Evolutionary conservation across 306 rosid genomes (phyloP).

Genomic region (Erythrophleum fordii): DNA sequence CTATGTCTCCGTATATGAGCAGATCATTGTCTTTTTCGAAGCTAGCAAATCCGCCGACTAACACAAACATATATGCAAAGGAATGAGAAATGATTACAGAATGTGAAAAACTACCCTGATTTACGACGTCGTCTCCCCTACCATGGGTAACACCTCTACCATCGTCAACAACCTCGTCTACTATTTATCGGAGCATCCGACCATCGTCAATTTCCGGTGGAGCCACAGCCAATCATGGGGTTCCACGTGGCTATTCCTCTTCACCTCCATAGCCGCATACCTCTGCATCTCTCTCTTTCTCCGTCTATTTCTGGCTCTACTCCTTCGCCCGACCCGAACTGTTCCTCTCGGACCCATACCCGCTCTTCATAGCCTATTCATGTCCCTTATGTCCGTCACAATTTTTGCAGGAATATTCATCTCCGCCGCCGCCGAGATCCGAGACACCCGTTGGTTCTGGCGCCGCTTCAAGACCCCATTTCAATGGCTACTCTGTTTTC

Average conservation of each 20-base stretch:
- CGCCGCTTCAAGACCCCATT: constrained; percentile 70
- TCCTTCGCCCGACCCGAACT: constrained; percentile 48
- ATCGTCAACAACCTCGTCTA: constrained; percentile 39
- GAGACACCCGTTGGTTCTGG: constrained; percentile 94
- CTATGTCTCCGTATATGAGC: background rate
- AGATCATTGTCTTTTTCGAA: constrained; percentile 23
- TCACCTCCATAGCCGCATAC: background rate
- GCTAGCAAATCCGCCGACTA: background rate
- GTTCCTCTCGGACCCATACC: constrained; percentile 77
- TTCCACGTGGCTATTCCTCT: background rate
- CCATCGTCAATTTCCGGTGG: constrained; percentile 81
- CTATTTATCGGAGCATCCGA: constrained; percentile 88
- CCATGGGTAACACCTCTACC: constrained; percentile 18
- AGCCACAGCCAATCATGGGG: constrained; percentile 38
- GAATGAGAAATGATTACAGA: background rate
- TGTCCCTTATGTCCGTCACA: constrained; percentile 71
- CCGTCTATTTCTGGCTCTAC: constrained; percentile 45
- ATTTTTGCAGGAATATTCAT: constrained; percentile 72
- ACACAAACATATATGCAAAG: background rate
- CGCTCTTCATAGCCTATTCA: constrained; percentile 71
- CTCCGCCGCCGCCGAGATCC: constrained; percentile 78
- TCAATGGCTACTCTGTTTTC: constrained; percentile 88
- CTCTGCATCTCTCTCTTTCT: constrained; percentile 28
- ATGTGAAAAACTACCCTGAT: background rate
- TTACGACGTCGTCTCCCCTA: background rate